Percentiles rank a stretch among this genome's conserved stretches.
Conservation (phyloP, 1,284 basidiomycete species). For the Ustilago hordei region DNA sequence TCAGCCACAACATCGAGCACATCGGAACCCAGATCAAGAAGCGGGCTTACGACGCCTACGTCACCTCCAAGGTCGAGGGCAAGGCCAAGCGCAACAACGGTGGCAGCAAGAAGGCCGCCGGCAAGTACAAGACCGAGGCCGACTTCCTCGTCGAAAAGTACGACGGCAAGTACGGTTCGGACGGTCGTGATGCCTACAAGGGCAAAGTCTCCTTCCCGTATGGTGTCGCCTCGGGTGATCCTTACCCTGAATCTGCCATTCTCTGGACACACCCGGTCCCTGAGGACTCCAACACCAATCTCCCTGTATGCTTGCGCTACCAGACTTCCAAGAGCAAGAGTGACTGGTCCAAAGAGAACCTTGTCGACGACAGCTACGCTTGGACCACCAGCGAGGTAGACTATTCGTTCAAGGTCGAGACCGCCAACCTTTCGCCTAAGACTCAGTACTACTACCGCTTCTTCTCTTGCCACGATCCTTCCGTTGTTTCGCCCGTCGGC, state of each 20-base stretch:
- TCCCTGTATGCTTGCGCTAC: slow-evolving; percentile 76
- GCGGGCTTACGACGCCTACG: slow-evolving; percentile 40
- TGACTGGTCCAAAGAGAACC: slow-evolving; percentile 63
- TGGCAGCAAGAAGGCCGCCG: slow-evolving; percentile 15
- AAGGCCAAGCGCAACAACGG: slow-evolving; percentile 39
- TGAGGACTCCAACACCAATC: slow-evolving; percentile 67
- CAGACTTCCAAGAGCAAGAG: slow-evolving; percentile 69
- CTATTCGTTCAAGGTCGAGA: slow-evolving; percentile 76
- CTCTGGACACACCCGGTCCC: slow-evolving; percentile 74
- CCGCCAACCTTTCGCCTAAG: slow-evolving; percentile 73
- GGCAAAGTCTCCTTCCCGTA: slow-evolving; percentile 64
- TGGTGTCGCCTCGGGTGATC: slow-evolving; percentile 75
- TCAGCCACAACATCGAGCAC: slow-evolving; percentile 48
- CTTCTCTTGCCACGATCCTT: slow-evolving; percentile 71
- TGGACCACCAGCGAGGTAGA: slow-evolving; percentile 78
- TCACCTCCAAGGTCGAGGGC: slow-evolving; percentile 37
- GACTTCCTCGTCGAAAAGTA: slow-evolving; percentile 55
- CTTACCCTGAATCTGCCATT: slow-evolving; percentile 75
- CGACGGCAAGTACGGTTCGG: slow-evolving; percentile 39
- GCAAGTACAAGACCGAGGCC: slow-evolving; percentile 37
- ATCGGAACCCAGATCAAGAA: slow-evolving; percentile 39
- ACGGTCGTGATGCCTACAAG: slow-evolving; percentile 52
- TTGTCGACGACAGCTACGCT: slow-evolving; percentile 73
- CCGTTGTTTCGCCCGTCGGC: slow-evolving; percentile 70
- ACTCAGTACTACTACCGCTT: slow-evolving; percentile 77